Conservation (phyloP, 139 green algal genomes). For the Pseudopediastrum boryanum region DNA sequence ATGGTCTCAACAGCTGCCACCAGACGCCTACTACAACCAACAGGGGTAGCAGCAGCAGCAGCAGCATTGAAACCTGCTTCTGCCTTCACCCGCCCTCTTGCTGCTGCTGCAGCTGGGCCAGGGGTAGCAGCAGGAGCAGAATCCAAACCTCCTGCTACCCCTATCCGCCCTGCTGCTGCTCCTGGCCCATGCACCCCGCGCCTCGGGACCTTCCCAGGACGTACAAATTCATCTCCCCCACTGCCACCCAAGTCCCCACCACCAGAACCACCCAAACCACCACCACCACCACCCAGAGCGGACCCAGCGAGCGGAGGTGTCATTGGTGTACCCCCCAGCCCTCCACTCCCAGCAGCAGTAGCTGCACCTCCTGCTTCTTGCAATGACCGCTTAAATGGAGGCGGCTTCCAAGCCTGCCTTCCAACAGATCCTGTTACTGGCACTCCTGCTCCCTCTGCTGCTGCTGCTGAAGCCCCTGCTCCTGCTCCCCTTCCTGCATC, state of each 20-base stretch:
- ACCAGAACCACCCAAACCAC: conserved; percentile 14
- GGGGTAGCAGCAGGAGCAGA: not conserved
- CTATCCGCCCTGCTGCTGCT: not conserved
- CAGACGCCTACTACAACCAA: not conserved
- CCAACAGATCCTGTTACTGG: not conserved
- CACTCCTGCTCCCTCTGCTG: not conserved
- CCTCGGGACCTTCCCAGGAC: not conserved
- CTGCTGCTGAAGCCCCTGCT: too few relatives aligned
- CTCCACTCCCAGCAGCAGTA: not conserved
- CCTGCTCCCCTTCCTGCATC: too few relatives aligned
- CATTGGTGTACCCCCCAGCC: too few relatives aligned
- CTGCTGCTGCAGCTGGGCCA: not conserved
- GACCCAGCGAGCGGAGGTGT: too few relatives aligned
- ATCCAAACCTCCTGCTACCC: not conserved
- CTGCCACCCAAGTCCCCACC: not conserved
- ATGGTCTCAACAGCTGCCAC: not conserved
- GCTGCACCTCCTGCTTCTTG: not conserved
- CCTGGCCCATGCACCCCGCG: not conserved
- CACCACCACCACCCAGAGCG: conserved; percentile 12
- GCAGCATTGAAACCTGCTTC: not conserved
- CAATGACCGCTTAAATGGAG: too few relatives aligned
- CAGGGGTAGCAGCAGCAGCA: not conserved
- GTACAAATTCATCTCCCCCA: not conserved
- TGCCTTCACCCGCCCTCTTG: not conserved
- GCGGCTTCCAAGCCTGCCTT: not conserved